phyloP scores from a whole-genome alignment of 2,329 filamentous ascomycete species.

The Dryadomyces quercivorus region DNA sequence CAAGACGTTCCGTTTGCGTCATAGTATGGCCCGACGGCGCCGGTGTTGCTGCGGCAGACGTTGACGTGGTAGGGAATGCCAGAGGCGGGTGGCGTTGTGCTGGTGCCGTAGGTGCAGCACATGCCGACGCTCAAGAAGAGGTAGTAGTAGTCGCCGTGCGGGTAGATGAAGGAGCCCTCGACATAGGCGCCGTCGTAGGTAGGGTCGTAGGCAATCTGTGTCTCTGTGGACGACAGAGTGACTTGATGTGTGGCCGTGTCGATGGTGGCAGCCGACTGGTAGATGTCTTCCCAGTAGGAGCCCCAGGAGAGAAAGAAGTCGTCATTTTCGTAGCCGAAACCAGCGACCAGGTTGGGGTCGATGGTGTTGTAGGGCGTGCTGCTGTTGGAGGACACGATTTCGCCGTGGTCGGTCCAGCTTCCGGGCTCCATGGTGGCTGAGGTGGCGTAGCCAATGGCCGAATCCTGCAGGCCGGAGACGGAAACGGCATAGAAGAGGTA shows the following conservation, averaged over 20 bases:
- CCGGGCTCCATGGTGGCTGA: conserved; percentile 33
- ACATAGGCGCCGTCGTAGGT: conserved; percentile 20
- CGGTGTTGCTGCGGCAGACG: conserved; percentile 44
- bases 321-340: conserved; percentile 19
- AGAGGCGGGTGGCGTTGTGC: background rate
- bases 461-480: conserved; percentile 45
- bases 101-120: conserved; percentile 6
- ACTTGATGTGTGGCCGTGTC: conserved; percentile 9
- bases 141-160: conserved; percentile 46
- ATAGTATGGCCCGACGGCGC: conserved; percentile 41
- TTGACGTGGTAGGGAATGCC: conserved; percentile 49
- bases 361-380: conserved; percentile 42
- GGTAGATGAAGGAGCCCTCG: conserved; percentile 45
- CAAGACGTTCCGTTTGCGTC: conserved; percentile 43
- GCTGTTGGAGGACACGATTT: conserved; percentile 31
- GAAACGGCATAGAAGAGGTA: conserved; percentile 40
- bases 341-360: conserved; percentile 41
- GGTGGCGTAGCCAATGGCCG: conserved; percentile 15
- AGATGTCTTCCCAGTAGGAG: conserved; percentile 56
- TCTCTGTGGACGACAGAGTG: background rate
- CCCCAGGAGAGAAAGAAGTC: conserved; percentile 25
- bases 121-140: conserved; percentile 50
- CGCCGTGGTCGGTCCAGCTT: conserved; percentile 48
- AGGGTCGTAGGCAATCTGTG: conserved; percentile 8
- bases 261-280: conserved; percentile 38